Percentiles rank a stretch among this genome's conserved stretches.
Conservation (phyloP, 495 filamentous ascomycete genomes). For the Aspergillus homomorphus region DNA sequence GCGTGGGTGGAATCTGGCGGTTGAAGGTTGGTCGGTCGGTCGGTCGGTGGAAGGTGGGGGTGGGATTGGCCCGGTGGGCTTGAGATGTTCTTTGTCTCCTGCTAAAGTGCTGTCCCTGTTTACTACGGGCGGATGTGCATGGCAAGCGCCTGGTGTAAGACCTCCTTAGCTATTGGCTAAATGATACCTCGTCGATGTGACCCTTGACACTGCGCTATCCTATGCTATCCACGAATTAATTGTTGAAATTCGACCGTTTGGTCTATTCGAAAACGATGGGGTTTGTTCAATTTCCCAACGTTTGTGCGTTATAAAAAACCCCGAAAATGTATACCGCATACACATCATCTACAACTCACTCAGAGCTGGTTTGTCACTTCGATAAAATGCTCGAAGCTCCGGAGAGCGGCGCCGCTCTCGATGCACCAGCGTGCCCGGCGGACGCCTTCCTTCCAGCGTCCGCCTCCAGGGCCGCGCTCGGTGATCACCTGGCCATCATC, state of each 20-base stretch:
- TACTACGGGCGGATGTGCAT: too few species aligned
- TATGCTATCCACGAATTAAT: background rate
- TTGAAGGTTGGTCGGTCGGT: background rate
- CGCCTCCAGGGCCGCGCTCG: constrained; percentile 77
- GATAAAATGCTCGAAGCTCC: constrained; percentile 67
- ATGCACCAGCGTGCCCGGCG: constrained; percentile 80
- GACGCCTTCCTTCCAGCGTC: constrained; percentile 90
- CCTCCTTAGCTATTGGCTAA: too few species aligned
- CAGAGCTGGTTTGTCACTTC: constrained; percentile 50
- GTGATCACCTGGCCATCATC: constrained; percentile 69
- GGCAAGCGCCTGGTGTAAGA: too few species aligned
- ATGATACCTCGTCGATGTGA: too few species aligned
- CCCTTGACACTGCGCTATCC: too few species aligned
- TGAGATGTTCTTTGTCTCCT: background rate
- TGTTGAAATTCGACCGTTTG: background rate
- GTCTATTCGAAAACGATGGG: background rate
- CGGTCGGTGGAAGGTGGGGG: background rate
- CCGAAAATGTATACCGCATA: constrained; percentile 9
- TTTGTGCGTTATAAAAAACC: constrained; percentile 9
- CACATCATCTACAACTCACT: constrained; percentile 9
- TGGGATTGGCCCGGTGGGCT: background rate
- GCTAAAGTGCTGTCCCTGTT: too few species aligned
- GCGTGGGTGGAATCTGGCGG: background rate
- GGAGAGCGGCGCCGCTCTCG: constrained; percentile 74
- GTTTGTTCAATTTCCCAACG: background rate